Percentiles rank a stretch among this genome's conserved stretches.
Conservation (phyloP, 1,284 basidiomycete genomes). For the Pseudozyma flocculosa region DNA sequence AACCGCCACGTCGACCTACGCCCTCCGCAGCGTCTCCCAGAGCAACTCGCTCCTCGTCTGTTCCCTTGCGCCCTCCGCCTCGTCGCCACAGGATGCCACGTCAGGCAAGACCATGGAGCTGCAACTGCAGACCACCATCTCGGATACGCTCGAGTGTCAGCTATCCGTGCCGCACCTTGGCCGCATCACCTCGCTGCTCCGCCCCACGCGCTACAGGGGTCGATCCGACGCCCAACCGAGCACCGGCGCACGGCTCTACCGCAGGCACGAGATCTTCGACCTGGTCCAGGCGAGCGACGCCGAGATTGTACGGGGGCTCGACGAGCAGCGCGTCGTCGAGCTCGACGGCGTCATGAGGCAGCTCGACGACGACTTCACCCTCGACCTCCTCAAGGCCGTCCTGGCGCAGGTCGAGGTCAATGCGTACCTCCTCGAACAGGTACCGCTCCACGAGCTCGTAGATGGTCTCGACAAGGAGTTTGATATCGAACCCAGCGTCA, state of each 20-base stretch:
- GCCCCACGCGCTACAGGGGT: slow-evolving; percentile 35
- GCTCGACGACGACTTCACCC: slow-evolving; percentile 28
- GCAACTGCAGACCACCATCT: slow-evolving; percentile 37
- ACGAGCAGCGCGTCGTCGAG: slow-evolving; percentile 35
- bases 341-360: slow-evolving; percentile 47
- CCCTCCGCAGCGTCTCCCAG: slow-evolving; percentile 50
- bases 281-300: slow-evolving; percentile 50
- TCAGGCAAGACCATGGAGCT: too few relatives aligned
- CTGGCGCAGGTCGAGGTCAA: slow-evolving; percentile 46
- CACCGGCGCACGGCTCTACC: slow-evolving; percentile 26
- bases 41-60: slow-evolving; percentile 51
- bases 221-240: slow-evolving; percentile 23
- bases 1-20: slow-evolving; percentile 40
- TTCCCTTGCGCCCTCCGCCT: slow-evolving; percentile 10
- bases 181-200: slow-evolving; percentile 40
- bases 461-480: slow-evolving; percentile 23
- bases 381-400: slow-evolving; percentile 25
- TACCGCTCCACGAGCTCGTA: slow-evolving; percentile 33
- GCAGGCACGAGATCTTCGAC: slow-evolving; percentile 41
- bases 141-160: slow-evolving; percentile 44
- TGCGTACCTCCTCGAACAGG: slow-evolving; percentile 29
- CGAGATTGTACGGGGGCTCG: slow-evolving; percentile 38
- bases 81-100: too few relatives aligned
- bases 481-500: too few relatives aligned
- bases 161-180: slow-evolving; percentile 42